Base-by-base conservation (phyloP, 805 yeast genomes). In the Blastobotrys americana region DNA sequence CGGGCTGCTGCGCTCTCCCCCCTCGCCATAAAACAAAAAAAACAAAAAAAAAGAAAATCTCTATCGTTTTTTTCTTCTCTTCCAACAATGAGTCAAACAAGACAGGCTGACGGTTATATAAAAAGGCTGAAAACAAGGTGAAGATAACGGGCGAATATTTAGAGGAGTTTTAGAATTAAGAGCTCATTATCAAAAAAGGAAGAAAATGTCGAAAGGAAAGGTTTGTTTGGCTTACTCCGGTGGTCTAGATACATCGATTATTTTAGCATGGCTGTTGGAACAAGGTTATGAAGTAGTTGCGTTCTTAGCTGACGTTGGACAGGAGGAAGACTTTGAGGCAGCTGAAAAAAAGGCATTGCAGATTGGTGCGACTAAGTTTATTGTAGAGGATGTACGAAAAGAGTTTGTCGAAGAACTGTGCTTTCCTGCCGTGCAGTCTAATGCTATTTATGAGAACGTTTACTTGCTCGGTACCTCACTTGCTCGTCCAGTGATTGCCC, bases 191-290 rank as follows among this genome's bases (percentile, higher is more conserved):
- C 37, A 34, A 16, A 33, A n/a, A 25, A n/a, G 10, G 36, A 5
- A 39, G 34, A 54, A 25, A 60, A 89, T 89, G 97, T 82, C 95
- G 42, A 90, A 93, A 70, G 98, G 98, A 65, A 90, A 90, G 73
- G 98, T 93, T 67, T 93, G 98, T 78, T 79, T 93, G 67, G 98
- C 98, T 45, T 93, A 93, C 74, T 93, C 97, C 42, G 98, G 98
- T 61, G 98, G 98, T 73, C 78, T 93, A 60, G 98, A 93, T 66
- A 93, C 98, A 76, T 89, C 97, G 21, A 84, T 93, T 51, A 93
- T 93, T 61, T 80, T 93, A 56, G 98, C 98, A 39, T 93, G 98
- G 98, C 78, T 93, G 67, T 76, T 93, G 55, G 98, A 93, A 68
- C 78, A 93, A 72, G 98, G 97, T 52, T 93, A 90, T 70, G 98